Percentiles rank a stretch among this genome's conserved stretches.
Evolutionary conservation across 2,329 filamentous ascomycete genomes (phyloP).

Genomic region (Trichophyton benhamiae): DNA sequence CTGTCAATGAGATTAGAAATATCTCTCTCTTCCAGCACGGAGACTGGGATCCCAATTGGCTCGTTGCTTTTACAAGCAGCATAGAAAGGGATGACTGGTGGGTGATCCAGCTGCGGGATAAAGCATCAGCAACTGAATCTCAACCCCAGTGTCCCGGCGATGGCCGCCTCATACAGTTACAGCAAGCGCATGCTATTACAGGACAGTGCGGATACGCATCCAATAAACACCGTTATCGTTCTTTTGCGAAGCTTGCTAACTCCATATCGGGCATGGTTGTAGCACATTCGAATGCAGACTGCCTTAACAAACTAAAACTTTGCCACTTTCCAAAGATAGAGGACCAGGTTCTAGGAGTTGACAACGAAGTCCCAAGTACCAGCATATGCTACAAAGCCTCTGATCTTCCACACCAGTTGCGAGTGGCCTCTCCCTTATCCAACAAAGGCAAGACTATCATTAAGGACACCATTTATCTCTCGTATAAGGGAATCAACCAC

Average conservation of each 20-base stretch:
- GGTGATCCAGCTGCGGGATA: constrained; percentile 39
- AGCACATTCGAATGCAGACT: constrained; percentile 4
- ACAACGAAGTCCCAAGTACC: constrained; percentile 22
- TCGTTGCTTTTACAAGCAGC: constrained; percentile 57
- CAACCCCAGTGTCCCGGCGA: neutral
- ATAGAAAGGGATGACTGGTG: constrained; percentile 68
- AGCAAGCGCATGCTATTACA: constrained; percentile 22
- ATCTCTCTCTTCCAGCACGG: constrained; percentile 58
- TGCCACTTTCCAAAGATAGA: constrained; percentile 16
- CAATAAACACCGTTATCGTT: constrained; percentile 17
- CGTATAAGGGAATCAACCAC: constrained; percentile 28
- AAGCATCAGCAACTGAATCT: constrained; percentile 6
- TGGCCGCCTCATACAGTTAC: constrained; percentile 13
- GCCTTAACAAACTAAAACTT: constrained; percentile 5
- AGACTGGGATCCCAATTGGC: constrained; percentile 63
- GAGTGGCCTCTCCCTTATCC: constrained; percentile 19
- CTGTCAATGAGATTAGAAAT: constrained; percentile 50
- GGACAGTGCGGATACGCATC: constrained; percentile 17
- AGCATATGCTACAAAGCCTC: constrained; percentile 23
- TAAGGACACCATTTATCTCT: constrained; percentile 26
- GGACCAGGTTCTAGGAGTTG: neutral
- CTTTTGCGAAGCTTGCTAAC: constrained; percentile 28
- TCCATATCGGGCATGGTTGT: constrained; percentile 10
- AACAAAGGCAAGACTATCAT: constrained; percentile 20
- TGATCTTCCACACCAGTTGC: constrained; percentile 22